Percentiles rank a stretch among this genome's conserved stretches.
Evolutionary conservation across 169 alveolate genomes (phyloP).

Genomic region (Plasmodium yoelii): DNA sequence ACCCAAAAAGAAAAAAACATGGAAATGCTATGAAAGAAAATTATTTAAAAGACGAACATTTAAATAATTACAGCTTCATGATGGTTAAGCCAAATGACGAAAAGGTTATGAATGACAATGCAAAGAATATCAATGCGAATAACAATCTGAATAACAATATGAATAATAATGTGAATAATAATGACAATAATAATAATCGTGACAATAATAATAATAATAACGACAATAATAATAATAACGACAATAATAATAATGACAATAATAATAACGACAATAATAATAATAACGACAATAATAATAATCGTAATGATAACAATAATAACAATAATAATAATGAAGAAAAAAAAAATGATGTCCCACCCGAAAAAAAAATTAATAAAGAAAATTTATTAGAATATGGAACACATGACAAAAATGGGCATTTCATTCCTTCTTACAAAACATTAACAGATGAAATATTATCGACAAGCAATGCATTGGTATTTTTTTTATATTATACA

Average conservation of each 20-base stretch:
- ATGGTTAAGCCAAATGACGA: constrained; percentile 21
- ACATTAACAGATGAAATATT: constrained; percentile 63
- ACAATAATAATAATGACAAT: constrained; percentile 5
- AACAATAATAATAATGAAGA: constrained; percentile 1
- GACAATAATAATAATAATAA: constrained; percentile 1
- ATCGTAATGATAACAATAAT: constrained; percentile 19
- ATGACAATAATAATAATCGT: constrained; percentile 20
- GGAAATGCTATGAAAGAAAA: constrained; percentile 3
- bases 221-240: constrained; percentile 1
- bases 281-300: constrained; percentile 7
- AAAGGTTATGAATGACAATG: constrained; percentile 4
- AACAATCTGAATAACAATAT: background rate
- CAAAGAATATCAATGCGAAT: background rate
- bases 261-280: background rate
- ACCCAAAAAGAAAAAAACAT: constrained; percentile 20
- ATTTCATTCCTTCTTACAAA: constrained; percentile 69
- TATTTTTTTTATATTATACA: background rate
- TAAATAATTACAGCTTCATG: constrained; percentile 23
- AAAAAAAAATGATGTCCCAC: constrained; percentile 8
- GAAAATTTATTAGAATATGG: constrained; percentile 64
- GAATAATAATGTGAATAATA: background rate
- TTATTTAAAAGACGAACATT: constrained; percentile 7
- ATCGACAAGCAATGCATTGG: constrained; percentile 62
- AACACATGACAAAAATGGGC: constrained; percentile 57
- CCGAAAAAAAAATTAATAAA: constrained; percentile 62